Evolutionary conservation across 2,329 filamentous ascomycete species (phyloP).

Genomic region (Zymoseptoria tritici): DNA sequence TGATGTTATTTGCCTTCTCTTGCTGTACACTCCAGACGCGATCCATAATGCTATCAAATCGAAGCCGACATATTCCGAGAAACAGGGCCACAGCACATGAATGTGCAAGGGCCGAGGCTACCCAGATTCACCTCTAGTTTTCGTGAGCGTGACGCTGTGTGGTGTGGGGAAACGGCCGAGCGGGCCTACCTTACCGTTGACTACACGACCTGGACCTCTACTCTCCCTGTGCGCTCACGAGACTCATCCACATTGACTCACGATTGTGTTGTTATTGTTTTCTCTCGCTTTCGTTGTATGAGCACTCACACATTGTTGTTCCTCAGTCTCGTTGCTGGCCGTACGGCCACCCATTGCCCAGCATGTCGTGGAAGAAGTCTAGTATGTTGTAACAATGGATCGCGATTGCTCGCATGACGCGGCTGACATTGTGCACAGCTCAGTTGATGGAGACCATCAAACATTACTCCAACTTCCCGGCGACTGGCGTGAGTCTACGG

Average conservation of each 20-base stretch:
- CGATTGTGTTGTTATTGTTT: background rate
- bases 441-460: constrained; percentile 28
- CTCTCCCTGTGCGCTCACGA: background rate
- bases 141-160: background rate
- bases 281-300: background rate
- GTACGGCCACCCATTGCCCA: constrained; percentile 13
- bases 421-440: constrained; percentile 12
- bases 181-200: background rate
- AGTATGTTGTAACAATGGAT: constrained; percentile 11
- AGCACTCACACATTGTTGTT: constrained; percentile 10
- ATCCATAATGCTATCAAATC: background rate
- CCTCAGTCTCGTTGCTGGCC: constrained; percentile 7
- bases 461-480: constrained; percentile 68
- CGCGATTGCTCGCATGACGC: constrained; percentile 7
- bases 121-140: background rate
- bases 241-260: background rate
- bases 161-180: background rate
- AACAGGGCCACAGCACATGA: background rate
- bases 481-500: constrained; percentile 88
- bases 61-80: background rate
- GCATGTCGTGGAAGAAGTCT: constrained; percentile 28
- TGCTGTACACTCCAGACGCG: background rate
- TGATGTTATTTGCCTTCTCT: too few species aligned
- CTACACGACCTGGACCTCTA: background rate
- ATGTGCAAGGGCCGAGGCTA: background rate